Evolutionary conservation across 2,329 filamentous ascomycete species (phyloP), one percentile per base, ranked within the genome.

Genomic region (Aplosporella prunicola): DNA sequence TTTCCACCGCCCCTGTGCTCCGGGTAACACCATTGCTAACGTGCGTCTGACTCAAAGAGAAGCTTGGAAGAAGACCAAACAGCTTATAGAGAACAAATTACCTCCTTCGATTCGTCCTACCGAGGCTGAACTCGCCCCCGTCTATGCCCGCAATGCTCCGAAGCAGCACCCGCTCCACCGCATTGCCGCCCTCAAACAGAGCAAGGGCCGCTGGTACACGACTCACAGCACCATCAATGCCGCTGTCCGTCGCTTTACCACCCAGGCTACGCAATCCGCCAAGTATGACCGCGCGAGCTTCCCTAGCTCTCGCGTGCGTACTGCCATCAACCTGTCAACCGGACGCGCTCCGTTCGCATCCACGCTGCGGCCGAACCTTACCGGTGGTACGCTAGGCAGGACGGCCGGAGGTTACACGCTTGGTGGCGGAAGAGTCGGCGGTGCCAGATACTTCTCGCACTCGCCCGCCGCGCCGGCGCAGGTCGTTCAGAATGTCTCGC

Each of bases 401-500:
- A 85, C 84, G 25, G 84, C 88, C 6, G 87, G 89, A 47, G 91
- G 91, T n/a, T 98, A 98, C 56, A 71, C 71, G 45, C 64, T 84
- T 39, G 84, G 84, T 20, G 75, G 78, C 33, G 80, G 80, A 20
- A 71, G 78, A 31, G 58, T 76, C 41, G 78, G 82, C 47, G 83
- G 81, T 29, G 77, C 79, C 16, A 75, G 89, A 47, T 89, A 89
- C 66, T 96, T 96, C 64, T 93, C 86, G 1, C 88, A 95, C 62
- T 76, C 78, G 1, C 86, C 89, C 1, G 81, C 84, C 8, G 76
- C 80, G 6, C 87, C 86, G 25, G 86, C 88, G 1, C 85, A 96
- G 58, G 86, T 96, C 31, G 76, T 96, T 35, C 82, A 91, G 59
- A 94, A 94, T 61, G 89, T 95, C n/a, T 93, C 86, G 9, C 80